These are phyloP conservation scores for Lactuca sativa DNA, from an alignment of 129 eudicot genomes.

Conservation along the genomic window DNA sequence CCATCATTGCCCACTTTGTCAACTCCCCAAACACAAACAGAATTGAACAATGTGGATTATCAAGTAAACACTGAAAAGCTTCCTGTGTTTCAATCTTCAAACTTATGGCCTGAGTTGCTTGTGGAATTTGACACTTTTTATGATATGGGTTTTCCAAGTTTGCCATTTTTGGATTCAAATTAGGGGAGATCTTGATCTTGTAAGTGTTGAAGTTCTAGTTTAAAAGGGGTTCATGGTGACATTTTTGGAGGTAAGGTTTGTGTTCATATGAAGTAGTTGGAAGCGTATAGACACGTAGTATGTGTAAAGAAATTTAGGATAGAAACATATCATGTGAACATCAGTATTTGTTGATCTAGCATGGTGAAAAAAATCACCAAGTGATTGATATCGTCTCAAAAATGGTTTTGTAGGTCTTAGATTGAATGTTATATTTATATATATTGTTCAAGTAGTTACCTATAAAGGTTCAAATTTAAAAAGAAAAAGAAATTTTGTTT, in stretches of 20 bases:
- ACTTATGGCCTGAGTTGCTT: constrained; percentile 3
- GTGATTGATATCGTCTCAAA: neutral
- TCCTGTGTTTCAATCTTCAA: neutral
- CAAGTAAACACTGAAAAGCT: constrained; percentile 4
- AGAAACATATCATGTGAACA: neutral
- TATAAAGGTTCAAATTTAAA: neutral
- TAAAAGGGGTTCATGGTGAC: neutral
- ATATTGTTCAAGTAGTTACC: neutral
- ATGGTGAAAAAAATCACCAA: neutral
- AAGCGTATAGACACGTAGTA: constrained; percentile 4
- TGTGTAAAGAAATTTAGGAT: constrained; percentile 12
- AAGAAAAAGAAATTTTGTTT: too few species aligned
- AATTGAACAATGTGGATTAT: neutral
- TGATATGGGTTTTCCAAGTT: constrained; percentile 3
- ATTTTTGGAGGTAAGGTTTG: constrained; percentile 12
- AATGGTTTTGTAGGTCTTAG: neutral
- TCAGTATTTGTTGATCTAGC: constrained; percentile 12
- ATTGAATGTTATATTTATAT: neutral
- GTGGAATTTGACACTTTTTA: constrained; percentile 7
- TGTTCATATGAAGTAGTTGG: constrained; percentile 12
- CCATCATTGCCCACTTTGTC: constrained; percentile 10
- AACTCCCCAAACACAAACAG: constrained; percentile 19
- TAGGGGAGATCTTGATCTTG: constrained; percentile 19
- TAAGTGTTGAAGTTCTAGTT: neutral
- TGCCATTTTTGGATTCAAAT: constrained; percentile 11